Base-by-base conservation (phyloP, 345 rosid genomes). In the Citrus australasica region DNA sequence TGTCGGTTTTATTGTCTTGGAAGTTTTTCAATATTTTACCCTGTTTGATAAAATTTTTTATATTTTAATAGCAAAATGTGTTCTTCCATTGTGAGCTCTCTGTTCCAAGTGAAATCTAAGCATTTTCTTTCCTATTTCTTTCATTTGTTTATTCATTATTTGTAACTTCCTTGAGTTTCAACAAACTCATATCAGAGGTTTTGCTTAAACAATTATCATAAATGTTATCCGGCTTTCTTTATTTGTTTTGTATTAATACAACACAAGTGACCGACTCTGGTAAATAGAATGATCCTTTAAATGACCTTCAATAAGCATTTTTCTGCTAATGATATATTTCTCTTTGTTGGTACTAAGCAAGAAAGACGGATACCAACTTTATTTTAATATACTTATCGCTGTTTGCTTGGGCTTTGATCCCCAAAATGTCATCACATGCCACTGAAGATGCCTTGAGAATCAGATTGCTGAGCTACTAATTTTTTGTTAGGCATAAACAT, bases 11-110 rank as follows among this genome's bases (percentile, higher is more conserved):
- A 16, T 71, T 73, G 28, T 64, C 70, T 63, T 73, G 13, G 13
- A 33, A 64, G 56, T 67, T 78, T 71, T n/a, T 30, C 33, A 21
- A 73, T 40, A 68, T 48, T 68, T 71, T 1, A 38, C 38, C 25
- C 62, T 48, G 17, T 75, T 75, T 74, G 46, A 71, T 28, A 22
- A 48, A 32, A 22, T 4, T 56, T 38, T 38, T 73, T 69, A 58
- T 67, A 33, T 69, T 63, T 61, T 71, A 64, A 60, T 38, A 27
- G 82, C 77, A 67, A 79, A 76, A 28, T 48, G 30, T 28, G 56
- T 51, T 53, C 59, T 46, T 67, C 77, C 80, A 55, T 78, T 80
- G 73, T 77, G 80, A 67, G 82, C 66, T 24, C 4, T 73, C 76
- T 9, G 25, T 25, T 77, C 62, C 14, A 21, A 53, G 51, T 51